Evolutionary conservation across 2,329 filamentous ascomycete species (phyloP).

Genomic region (Emergomyces orientalis): DNA sequence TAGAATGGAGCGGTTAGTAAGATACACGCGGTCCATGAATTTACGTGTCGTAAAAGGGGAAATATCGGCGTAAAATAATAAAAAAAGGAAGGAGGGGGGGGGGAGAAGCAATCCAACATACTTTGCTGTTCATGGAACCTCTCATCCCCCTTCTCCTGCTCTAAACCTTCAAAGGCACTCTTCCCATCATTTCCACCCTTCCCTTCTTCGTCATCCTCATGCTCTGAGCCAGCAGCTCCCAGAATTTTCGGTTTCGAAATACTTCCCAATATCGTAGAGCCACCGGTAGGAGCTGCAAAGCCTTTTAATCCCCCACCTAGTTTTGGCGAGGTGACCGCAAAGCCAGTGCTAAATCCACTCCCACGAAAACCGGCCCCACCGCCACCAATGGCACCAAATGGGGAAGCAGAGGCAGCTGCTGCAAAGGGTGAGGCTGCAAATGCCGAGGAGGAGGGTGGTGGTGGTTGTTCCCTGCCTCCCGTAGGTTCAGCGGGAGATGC

Average conservation of each 20-base stretch:
- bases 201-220: slow-evolving; percentile 37
- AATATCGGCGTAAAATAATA: not conserved
- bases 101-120: slow-evolving; percentile 35
- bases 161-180: slow-evolving; percentile 41
- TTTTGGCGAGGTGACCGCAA: slow-evolving; percentile 39
- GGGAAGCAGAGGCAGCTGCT: slow-evolving; percentile 24
- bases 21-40: not conserved
- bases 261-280: slow-evolving; percentile 34
- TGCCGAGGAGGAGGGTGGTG: slow-evolving; percentile 13
- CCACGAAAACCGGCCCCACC: slow-evolving; percentile 24
- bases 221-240: slow-evolving; percentile 59
- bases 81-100: not conserved
- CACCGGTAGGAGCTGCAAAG: slow-evolving; percentile 58
- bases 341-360: slow-evolving; percentile 36
- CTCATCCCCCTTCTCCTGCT: slow-evolving; percentile 40
- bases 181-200: slow-evolving; percentile 39
- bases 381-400: slow-evolving; percentile 29
- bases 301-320: slow-evolving; percentile 46
- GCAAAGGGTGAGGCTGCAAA: slow-evolving; percentile 24
- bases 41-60: not conserved
- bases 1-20: slow-evolving; percentile 30
- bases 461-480: slow-evolving; percentile 20
- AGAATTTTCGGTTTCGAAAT: slow-evolving; percentile 52
- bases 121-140: slow-evolving; percentile 52
- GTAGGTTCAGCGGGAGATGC: slow-evolving; percentile 12